Conservation (phyloP, 371 early-diverging fungal species). For the Apophysomyces variabilis region DNA sequence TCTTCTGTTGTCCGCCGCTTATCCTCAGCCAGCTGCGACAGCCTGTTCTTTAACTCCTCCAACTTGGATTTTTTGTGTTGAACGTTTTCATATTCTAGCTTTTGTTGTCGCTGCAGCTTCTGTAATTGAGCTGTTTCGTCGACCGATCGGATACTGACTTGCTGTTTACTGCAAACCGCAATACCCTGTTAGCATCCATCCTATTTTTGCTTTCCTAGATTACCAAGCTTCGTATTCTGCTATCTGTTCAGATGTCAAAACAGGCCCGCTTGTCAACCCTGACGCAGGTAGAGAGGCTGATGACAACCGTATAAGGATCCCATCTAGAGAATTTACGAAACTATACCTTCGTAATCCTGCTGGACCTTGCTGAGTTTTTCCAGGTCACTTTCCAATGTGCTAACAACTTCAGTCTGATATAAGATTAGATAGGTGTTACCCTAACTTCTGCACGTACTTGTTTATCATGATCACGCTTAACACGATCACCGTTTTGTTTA, state of each 20-base stretch:
- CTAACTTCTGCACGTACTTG: conserved; percentile 35
- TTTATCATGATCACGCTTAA: conserved; percentile 60
- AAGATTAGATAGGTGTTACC: too few relatives aligned
- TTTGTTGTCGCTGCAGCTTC: conserved; percentile 68
- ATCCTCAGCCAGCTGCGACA: conserved; percentile 31
- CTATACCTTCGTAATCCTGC: conserved; percentile 47
- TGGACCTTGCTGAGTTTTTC: conserved; percentile 49
- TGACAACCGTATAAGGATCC: not conserved
- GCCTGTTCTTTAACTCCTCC: conserved; percentile 54
- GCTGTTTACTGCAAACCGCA: conserved; percentile 60
- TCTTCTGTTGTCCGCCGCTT: conserved; percentile 36
- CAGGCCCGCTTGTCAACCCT: conserved; percentile 22
- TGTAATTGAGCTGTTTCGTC: conserved; percentile 72
- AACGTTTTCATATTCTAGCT: conserved; percentile 63
- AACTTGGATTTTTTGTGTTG: conserved; percentile 65
- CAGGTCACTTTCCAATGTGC: conserved; percentile 47
- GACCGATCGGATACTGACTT: conserved; percentile 67
- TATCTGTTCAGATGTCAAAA: conserved; percentile 44
- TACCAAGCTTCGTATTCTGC: conserved; percentile 60
- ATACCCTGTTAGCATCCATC: not conserved
- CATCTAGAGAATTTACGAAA: not conserved
- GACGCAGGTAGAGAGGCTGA: conserved; percentile 24
- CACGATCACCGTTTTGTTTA: conserved; percentile 53
- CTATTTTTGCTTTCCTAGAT: conserved; percentile 19
- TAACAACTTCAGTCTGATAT: conserved; percentile 32